These are phyloP conservation scores for Polytolypa hystricis DNA, from an alignment of 2,329 filamentous ascomycete genomes.

Conservation along the genomic window DNA sequence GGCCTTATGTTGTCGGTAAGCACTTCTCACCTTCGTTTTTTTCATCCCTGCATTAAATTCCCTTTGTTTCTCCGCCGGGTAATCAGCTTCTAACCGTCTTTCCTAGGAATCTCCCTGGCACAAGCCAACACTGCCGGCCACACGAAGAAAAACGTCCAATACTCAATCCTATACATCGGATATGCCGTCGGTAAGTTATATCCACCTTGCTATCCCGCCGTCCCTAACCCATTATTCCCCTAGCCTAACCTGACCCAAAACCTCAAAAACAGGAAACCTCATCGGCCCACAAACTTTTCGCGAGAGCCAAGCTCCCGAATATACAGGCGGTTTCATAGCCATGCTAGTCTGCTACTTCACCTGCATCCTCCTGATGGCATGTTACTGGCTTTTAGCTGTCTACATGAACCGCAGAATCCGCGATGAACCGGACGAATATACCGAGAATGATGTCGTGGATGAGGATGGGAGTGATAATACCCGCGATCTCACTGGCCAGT, in stretches of 20 bases:
- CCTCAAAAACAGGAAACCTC: constrained; percentile 21
- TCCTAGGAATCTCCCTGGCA: constrained; percentile 7
- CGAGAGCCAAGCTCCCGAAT: constrained; percentile 28
- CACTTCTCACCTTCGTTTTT: not conserved
- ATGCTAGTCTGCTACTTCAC: constrained; percentile 28
- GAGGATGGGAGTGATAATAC: constrained; percentile 4
- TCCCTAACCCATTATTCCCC: not conserved
- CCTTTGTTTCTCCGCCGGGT: no score
- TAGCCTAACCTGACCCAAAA: not conserved
- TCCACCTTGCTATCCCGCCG: no score
- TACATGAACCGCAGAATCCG: constrained; percentile 13
- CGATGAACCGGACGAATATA: not conserved
- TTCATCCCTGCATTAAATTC: not conserved
- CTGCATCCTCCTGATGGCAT: constrained; percentile 21
- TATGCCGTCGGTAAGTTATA: constrained; percentile 25
- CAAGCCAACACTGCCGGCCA: constrained; percentile 25
- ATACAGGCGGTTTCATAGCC: constrained; percentile 26
- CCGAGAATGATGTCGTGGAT: no score
- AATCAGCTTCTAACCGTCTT: not conserved
- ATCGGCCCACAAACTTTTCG: constrained; percentile 35
- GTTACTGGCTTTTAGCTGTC: constrained; percentile 21
- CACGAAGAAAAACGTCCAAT: constrained; percentile 33
- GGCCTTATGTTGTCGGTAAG: constrained; percentile 20
- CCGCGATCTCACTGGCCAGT: constrained; percentile 6
- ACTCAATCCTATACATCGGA: constrained; percentile 29